A percentile compares a stretch with the other conserved stretches of the same genome.
Evolutionary conservation across 768 basidiomycete genomes (phyloP).

Genomic region (Russula foetens): DNA sequence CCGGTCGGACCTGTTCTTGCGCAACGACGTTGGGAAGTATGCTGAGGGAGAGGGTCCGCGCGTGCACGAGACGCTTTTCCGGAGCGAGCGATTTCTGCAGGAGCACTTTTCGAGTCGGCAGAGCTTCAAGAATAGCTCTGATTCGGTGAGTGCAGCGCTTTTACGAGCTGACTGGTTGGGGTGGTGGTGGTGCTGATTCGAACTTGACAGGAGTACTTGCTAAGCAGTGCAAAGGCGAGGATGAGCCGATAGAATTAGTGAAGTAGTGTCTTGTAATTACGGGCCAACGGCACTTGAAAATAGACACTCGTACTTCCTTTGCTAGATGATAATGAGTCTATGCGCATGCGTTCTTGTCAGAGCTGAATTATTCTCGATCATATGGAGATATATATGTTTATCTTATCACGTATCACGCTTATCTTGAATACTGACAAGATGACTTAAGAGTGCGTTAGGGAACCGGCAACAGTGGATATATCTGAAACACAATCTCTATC

Average conservation of each 20-base stretch:
- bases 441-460: no score
- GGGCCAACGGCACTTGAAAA: no score
- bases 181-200: neutral
- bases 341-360: no score
- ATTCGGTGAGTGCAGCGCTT: conserved; percentile 32
- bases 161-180: neutral
- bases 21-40: conserved; percentile 43
- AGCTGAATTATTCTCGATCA: no score
- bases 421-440: no score
- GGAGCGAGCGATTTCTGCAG: conserved; percentile 36
- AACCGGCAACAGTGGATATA: no score
- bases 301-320: no score
- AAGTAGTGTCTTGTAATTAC: no score
- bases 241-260: neutral
- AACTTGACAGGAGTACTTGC: neutral
- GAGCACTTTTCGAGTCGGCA: conserved; percentile 41
- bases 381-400: no score
- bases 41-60: conserved; percentile 32
- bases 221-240: neutral
- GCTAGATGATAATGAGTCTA: no score
- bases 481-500: no score
- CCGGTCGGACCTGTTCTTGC: conserved; percentile 34
- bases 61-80: conserved; percentile 33
- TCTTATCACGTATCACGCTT: no score
- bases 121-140: conserved; percentile 45